A percentile compares a stretch with the other conserved stretches of the same genome.
Evolutionary conservation across 1,284 basidiomycete species (phyloP).

Genomic region (Jaminaea rosea): DNA sequence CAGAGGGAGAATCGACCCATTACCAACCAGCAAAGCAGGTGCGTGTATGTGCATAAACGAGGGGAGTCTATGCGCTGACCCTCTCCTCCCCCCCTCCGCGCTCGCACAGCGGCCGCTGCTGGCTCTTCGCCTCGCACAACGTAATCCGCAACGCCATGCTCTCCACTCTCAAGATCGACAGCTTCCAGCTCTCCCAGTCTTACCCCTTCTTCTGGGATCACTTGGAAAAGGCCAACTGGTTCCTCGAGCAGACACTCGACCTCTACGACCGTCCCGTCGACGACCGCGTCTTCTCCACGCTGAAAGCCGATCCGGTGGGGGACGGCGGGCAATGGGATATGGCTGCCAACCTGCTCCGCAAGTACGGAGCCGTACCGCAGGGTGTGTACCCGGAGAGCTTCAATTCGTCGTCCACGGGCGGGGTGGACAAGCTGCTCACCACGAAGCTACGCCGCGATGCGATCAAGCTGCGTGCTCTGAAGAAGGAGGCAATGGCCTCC

Average conservation of each 20-base stretch:
- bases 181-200: slow-evolving; percentile 81
- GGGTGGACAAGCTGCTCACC: slow-evolving; percentile 71
- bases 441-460: slow-evolving; percentile 83
- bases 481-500: slow-evolving; percentile 36
- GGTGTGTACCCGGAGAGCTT: slow-evolving; percentile 73
- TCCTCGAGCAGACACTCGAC: slow-evolving; percentile 77
- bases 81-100: neutral
- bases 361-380: slow-evolving; percentile 50
- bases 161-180: slow-evolving; percentile 71
- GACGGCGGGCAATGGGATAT: slow-evolving; percentile 79
- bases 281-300: slow-evolving; percentile 67
- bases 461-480: slow-evolving; percentile 65
- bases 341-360: slow-evolving; percentile 7
- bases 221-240: slow-evolving; percentile 89
- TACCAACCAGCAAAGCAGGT: slow-evolving; percentile 76
- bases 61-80: neutral
- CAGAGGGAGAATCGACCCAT: slow-evolving; percentile 53
- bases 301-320: slow-evolving; percentile 68
- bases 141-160: slow-evolving; percentile 73
- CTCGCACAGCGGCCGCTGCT: slow-evolving; percentile 18
- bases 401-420: slow-evolving; percentile 65
- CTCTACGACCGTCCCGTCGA: slow-evolving; percentile 71
- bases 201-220: slow-evolving; percentile 48
- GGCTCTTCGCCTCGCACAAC: slow-evolving; percentile 52
- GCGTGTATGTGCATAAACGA: neutral